Base-by-base conservation (phyloP, 2,329 filamentous ascomycete genomes). In the Rutstroemia sp. region DNA sequence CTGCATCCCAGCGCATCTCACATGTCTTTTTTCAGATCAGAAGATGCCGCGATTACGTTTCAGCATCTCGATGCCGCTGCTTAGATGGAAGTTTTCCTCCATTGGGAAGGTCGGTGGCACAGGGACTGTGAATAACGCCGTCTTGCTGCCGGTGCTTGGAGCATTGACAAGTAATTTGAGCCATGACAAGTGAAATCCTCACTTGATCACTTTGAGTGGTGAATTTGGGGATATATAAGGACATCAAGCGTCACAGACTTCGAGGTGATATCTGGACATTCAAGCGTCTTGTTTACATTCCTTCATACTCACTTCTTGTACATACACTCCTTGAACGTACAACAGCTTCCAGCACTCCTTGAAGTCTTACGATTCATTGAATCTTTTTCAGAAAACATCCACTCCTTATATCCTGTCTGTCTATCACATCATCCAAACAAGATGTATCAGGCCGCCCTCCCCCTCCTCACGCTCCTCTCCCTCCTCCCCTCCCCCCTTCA, bases 1-100 rank as follows among this genome's bases (percentile, higher is more conserved):
- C 14, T 18, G 18, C 30, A 49, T n/a, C 52, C 44, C 12, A 9
- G 52, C 12, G 25, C 49, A 47, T 42, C 52, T 21, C 34, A 49
- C 52, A 54, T 54, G 52, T 18, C 18, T 49, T 49, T 27, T 54
- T 49, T 41, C 4, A 25, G 23, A 49, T 54, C 52, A 54, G 52
- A 34, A 49, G 52, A 41, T 54, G 27, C 45, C n/a, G n/a, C 14
- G 34, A 41, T 54, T 49, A 54, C 44, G 44, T 54, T 23, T 5
- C 52, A 49, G 16, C 18, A 9, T n/a, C 5, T 41, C 8, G 23
- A 12, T 23, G 44, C 39, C 39, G 34, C 23, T 30, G 25, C 19
- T 41, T 48, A 9, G 30, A 10, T 53, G 30, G n/a, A 38, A 53
- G 16, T 48, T n/a, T 19, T 21, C n/a, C 14, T 25, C 16, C 14